These are phyloP conservation scores for Xylariales sp. DNA, from an alignment of 2,329 filamentous ascomycete species.

Conservation along the genomic window DNA sequence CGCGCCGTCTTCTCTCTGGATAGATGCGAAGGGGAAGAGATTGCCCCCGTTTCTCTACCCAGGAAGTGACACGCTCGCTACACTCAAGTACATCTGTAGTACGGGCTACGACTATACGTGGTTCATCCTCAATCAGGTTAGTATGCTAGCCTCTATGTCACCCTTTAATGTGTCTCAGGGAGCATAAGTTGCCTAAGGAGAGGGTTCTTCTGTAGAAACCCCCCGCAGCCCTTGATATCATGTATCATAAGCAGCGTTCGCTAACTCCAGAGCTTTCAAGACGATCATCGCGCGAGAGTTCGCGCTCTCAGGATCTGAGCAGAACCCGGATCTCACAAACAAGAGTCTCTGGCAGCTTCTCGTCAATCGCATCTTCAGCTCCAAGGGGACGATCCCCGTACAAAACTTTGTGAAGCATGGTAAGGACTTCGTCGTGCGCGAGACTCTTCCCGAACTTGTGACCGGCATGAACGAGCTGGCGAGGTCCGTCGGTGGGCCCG, in stretches of 20 bases:
- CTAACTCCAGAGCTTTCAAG: background rate
- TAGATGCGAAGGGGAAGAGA: constrained; percentile 69
- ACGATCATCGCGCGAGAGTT: constrained; percentile 71
- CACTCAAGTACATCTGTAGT: constrained; percentile 68
- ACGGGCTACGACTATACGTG: constrained; percentile 73
- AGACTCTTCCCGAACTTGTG: constrained; percentile 66
- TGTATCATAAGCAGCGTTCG: no score
- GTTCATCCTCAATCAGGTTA: constrained; percentile 66
- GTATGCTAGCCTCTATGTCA: no score
- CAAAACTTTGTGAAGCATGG: constrained; percentile 70
- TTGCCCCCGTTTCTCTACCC: constrained; percentile 68
- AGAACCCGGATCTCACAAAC: constrained; percentile 69
- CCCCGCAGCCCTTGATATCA: no score
- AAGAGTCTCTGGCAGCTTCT: constrained; percentile 67
- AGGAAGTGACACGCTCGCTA: constrained; percentile 67
- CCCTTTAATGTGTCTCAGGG: no score
- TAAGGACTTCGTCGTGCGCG: constrained; percentile 68
- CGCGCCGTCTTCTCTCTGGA: constrained; percentile 71
- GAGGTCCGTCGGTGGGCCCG: constrained; percentile 57
- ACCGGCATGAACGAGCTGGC: constrained; percentile 69
- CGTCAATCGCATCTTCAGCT: constrained; percentile 61
- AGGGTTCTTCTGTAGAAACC: no score
- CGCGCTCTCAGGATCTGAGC: constrained; percentile 70
- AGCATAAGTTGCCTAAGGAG: no score
- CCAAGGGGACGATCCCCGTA: constrained; percentile 64